A percentile compares a stretch with the other conserved stretches of the same genome.
Conservation (phyloP, 371 early-diverging fungal genomes). For the Funneliformis caledonium region DNA sequence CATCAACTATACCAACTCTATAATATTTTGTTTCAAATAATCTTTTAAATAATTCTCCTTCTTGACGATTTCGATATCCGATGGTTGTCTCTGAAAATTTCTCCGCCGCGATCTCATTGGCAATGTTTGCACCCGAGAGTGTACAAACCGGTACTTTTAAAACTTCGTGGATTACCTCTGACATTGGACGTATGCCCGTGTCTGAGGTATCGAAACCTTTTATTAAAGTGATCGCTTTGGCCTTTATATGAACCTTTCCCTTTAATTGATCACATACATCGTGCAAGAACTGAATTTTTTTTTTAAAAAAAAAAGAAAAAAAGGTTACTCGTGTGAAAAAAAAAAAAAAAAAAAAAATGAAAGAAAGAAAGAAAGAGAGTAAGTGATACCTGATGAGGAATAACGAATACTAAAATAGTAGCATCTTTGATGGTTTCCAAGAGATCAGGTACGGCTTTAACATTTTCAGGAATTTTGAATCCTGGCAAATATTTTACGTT, state of each 20-base stretch:
- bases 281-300: constrained; percentile 73
- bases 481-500: constrained; percentile 97
- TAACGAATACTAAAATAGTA: constrained; percentile 92
- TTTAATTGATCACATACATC: constrained; percentile 80
- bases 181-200: constrained; percentile 80
- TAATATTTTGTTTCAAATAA: constrained; percentile 92
- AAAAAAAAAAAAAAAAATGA: constrained; percentile 3
- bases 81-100: constrained; percentile 96
- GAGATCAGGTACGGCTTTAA: constrained; percentile 87
- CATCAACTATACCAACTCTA: constrained; percentile 80
- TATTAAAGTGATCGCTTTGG: constrained; percentile 93
- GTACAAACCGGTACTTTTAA: constrained; percentile 82
- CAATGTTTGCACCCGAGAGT: constrained; percentile 99
- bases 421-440: constrained; percentile 77
- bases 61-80: constrained; percentile 69
- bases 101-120: constrained; percentile 93
- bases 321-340: background rate
- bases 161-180: constrained; percentile 81
- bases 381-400: constrained; percentile 87
- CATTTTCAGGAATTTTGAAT: constrained; percentile 84
- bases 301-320: background rate
- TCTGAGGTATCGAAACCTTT: constrained; percentile 90
- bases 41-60: constrained; percentile 77
- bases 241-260: constrained; percentile 69
- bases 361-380: background rate